Conservation (phyloP, 106 monocot genomes). For the Acanthochlamys bracteata region DNA sequence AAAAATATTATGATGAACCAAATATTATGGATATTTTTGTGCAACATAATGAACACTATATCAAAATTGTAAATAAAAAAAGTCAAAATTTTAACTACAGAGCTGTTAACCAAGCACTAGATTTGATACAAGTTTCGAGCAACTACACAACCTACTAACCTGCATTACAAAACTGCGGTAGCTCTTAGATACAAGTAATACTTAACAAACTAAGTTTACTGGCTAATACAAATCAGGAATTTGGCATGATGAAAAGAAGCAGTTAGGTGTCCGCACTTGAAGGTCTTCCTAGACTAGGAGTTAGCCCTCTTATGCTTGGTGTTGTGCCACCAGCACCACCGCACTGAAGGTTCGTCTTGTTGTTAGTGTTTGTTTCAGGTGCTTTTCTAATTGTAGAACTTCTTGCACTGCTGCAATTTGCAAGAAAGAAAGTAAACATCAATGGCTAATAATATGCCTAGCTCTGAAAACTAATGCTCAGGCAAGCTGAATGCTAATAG, state of each 20-base stretch:
- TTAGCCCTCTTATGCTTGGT: background rate
- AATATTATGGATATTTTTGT: no score
- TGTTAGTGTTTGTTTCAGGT: background rate
- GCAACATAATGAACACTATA: no score
- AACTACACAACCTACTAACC: no score
- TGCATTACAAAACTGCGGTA: slow-evolving; percentile 1
- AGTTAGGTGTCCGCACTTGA: background rate
- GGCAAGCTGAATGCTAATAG: no score
- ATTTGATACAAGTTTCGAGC: background rate
- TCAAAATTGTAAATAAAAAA: no score
- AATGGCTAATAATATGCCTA: background rate
- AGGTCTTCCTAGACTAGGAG: background rate
- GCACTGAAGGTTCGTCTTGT: background rate
- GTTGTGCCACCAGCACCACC: background rate
- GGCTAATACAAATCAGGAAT: background rate
- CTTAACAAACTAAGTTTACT: no score
- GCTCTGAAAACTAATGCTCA: no score
- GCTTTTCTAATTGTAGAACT: background rate
- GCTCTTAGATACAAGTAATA: background rate
- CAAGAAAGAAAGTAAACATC: background rate
- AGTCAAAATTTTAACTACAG: no score
- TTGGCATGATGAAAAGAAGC: background rate
- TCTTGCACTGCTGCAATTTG: background rate
- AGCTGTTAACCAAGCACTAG: no score
- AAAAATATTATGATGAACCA: no score